Evolutionary conservation across 148 eudicot genomes (phyloP).

Genomic region (Vaccinium darrowii): DNA sequence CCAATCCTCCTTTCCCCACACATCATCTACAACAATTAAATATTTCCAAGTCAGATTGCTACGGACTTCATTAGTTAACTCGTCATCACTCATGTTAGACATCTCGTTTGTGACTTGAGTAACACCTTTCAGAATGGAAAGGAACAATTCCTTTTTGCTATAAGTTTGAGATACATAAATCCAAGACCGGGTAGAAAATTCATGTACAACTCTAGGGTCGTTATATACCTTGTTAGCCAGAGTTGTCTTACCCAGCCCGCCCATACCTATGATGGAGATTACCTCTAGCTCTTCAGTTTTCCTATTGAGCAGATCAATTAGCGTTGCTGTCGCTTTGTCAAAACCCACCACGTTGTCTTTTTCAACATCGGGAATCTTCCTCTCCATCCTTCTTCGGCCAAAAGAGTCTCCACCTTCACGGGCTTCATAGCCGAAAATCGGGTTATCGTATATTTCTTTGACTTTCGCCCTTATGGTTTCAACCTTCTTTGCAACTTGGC

Average conservation of each 20-base stretch:
- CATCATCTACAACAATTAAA: conserved; percentile 31
- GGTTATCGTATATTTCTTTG: no score
- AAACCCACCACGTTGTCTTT: conserved; percentile 42
- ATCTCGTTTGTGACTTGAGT: background rate
- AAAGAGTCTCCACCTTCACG: no score
- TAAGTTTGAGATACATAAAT: conserved; percentile 33
- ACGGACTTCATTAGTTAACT: conserved; percentile 7
- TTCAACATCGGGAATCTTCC: conserved; percentile 17
- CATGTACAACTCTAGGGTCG: conserved; percentile 15
- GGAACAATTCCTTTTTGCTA: conserved; percentile 15
- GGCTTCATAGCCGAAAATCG: no score
- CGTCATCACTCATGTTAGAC: background rate
- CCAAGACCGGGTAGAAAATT: conserved; percentile 31
- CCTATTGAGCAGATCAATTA: conserved; percentile 22
- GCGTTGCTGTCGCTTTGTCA: conserved; percentile 25
- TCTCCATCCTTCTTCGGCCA: background rate
- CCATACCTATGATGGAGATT: conserved; percentile 38
- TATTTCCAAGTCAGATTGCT: conserved; percentile 10
- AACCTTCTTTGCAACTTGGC: no score
- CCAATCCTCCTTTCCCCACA: conserved; percentile 27
- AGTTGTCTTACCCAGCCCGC: conserved; percentile 40
- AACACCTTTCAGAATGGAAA: conserved; percentile 13
- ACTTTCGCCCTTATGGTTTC: no score
- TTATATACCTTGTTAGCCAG: conserved; percentile 32
- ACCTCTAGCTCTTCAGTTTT: conserved; percentile 12